phyloP scores from a whole-genome alignment of 306 rosid genomes.

The Mimosa pudica region DNA sequence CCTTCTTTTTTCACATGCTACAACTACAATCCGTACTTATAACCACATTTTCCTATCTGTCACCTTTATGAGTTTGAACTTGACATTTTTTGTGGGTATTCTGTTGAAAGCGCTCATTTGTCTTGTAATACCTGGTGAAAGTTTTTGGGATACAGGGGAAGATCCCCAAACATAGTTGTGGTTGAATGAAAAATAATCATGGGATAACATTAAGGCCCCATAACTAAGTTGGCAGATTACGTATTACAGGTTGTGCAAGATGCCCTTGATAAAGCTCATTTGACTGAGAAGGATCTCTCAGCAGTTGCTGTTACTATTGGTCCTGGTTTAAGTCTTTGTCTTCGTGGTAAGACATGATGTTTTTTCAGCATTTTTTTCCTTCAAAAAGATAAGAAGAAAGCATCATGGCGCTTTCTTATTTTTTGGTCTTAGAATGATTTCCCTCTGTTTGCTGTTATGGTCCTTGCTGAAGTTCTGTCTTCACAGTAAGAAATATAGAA shows the following conservation, averaged over 20 bases:
- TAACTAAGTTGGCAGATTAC: constrained; percentile 28
- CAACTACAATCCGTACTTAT: constrained; percentile 4
- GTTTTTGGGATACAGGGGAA: constrained; percentile 14
- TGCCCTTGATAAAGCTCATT: constrained; percentile 76
- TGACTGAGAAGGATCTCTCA: constrained; percentile 74
- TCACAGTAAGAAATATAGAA: constrained; percentile 56
- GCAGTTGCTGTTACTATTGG: constrained; percentile 98
- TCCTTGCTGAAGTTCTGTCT: constrained; percentile 75
- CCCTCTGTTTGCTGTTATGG: constrained; percentile 70
- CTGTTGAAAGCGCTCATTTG: background rate
- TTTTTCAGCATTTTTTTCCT: background rate
- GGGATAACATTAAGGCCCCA: constrained; percentile 16
- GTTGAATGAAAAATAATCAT: constrained; percentile 28
- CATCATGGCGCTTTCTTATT: constrained; percentile 57
- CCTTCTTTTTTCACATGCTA: background rate
- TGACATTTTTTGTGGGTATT: constrained; percentile 8
- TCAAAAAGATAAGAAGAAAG: background rate
- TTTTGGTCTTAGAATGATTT: constrained; percentile 54
- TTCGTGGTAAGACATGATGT: constrained; percentile 67
- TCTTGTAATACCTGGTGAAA: constrained; percentile 11
- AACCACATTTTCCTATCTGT: constrained; percentile 4
- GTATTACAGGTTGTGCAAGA: constrained; percentile 86
- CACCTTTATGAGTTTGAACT: background rate
- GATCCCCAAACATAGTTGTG: constrained; percentile 21
- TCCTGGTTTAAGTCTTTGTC: constrained; percentile 98